Conservation (phyloP, 2,329 filamentous ascomycete species). For the Neofusicoccum cordaticola region DNA sequence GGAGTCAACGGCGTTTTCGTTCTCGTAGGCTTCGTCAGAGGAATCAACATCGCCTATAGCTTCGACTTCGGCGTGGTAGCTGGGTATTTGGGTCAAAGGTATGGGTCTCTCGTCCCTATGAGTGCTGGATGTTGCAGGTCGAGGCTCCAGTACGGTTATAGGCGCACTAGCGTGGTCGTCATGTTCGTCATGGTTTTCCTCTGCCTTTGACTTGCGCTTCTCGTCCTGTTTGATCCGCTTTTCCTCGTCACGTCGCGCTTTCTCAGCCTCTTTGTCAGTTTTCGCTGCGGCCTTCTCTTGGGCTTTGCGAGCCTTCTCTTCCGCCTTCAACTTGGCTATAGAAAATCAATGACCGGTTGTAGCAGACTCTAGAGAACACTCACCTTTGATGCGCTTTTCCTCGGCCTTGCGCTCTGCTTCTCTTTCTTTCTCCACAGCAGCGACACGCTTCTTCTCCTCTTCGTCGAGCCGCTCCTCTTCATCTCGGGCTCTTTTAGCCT, state of each 20-base stretch:
- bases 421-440: slow-evolving; percentile 54
- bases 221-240: slow-evolving; percentile 51
- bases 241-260: slow-evolving; percentile 53
- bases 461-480: slow-evolving; percentile 62
- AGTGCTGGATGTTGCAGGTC: slow-evolving; percentile 10
- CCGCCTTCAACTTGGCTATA: slow-evolving; percentile 55
- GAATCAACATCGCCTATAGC: slow-evolving; percentile 12
- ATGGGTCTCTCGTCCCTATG: slow-evolving; percentile 1
- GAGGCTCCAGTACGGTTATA: neutral
- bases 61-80: slow-evolving; percentile 13
- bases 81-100: neutral
- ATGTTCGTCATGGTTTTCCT: slow-evolving; percentile 14
- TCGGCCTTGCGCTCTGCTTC: slow-evolving; percentile 46
- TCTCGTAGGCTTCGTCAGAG: slow-evolving; percentile 15
- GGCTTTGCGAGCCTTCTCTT: slow-evolving; percentile 47
- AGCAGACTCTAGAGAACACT: slow-evolving; percentile 27
- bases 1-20: slow-evolving; percentile 25
- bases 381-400: slow-evolving; percentile 56
- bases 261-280: slow-evolving; percentile 41
- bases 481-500: slow-evolving; percentile 66
- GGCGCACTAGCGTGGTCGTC: neutral
- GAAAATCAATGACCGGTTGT: slow-evolving; percentile 20
- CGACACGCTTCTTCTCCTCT: slow-evolving; percentile 62
- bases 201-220: slow-evolving; percentile 49
- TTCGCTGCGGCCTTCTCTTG: slow-evolving; percentile 46